Conservation (phyloP, 2,329 filamentous ascomycete genomes). For the Cladosporium sp. region DNA sequence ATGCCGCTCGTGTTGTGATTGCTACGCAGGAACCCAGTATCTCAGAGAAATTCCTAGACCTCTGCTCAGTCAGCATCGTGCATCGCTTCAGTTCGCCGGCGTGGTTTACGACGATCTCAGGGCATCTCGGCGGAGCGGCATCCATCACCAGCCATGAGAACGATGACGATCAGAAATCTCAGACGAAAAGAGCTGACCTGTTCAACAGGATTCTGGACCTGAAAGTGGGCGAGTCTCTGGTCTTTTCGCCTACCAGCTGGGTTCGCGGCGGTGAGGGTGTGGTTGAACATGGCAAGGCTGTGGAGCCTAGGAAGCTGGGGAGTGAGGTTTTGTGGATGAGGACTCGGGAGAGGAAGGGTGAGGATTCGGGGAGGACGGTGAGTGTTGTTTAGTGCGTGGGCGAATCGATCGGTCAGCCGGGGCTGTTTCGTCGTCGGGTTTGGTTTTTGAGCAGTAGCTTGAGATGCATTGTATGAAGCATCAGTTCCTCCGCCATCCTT, state of each 20-base stretch:
- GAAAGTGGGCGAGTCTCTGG: slow-evolving; percentile 28
- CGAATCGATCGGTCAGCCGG: no score
- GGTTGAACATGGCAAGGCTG: not conserved
- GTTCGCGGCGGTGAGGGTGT: slow-evolving; percentile 17
- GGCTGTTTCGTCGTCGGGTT: no score
- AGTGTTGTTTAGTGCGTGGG: not conserved
- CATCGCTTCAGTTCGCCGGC: slow-evolving; percentile 65
- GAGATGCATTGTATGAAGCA: no score
- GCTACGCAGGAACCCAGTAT: slow-evolving; percentile 75
- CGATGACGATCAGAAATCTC: slow-evolving; percentile 13
- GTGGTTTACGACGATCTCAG: slow-evolving; percentile 50
- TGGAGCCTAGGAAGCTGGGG: slow-evolving; percentile 20
- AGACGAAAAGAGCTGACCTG: slow-evolving; percentile 16
- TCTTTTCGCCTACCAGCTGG: slow-evolving; percentile 29
- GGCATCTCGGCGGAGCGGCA: slow-evolving; percentile 44
- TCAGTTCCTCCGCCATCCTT: no score
- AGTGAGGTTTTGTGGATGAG: slow-evolving; percentile 22
- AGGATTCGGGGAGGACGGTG: slow-evolving; percentile 25
- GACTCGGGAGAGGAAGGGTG: slow-evolving; percentile 25
- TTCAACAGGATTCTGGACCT: slow-evolving; percentile 29
- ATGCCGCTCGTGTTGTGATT: slow-evolving; percentile 62
- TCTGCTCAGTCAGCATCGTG: slow-evolving; percentile 68
- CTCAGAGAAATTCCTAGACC: slow-evolving; percentile 61
- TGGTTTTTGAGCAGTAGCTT: no score
- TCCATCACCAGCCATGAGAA: slow-evolving; percentile 10